Percentiles rank a stretch among this genome's conserved stretches.
Evolutionary conservation across 2,329 filamentous ascomycete species (phyloP).

Genomic region (Huntiella savannae): DNA sequence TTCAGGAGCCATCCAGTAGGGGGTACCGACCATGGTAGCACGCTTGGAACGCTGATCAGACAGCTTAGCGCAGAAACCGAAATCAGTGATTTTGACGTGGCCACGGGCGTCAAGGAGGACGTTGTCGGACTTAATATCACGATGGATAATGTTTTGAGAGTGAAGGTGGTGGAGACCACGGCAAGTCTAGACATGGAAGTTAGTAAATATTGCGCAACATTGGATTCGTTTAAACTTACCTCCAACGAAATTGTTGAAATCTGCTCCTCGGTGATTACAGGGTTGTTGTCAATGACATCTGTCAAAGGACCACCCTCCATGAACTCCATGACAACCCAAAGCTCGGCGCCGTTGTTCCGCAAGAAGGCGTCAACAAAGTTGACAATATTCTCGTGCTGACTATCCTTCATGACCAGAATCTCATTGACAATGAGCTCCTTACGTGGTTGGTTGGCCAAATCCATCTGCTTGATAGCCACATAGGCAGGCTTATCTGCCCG

Average conservation of each 20-base stretch:
- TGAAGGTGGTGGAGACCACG: slow-evolving; percentile 87
- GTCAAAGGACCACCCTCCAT: slow-evolving; percentile 98
- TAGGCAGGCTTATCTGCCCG: slow-evolving; percentile 33
- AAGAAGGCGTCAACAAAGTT: slow-evolving; percentile 96
- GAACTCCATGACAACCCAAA: slow-evolving; percentile 99
- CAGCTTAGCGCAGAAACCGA: slow-evolving; percentile 96
- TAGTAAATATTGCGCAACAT: slow-evolving; percentile 13
- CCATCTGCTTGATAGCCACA: slow-evolving; percentile 99
- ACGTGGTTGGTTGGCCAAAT: slow-evolving; percentile 84
- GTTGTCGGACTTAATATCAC: slow-evolving; percentile 99
- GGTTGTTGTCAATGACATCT: slow-evolving; percentile 97
- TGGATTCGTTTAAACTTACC: slow-evolving; percentile 30
- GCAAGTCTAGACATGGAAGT: slow-evolving; percentile 49
- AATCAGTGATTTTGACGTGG: slow-evolving; percentile 97
- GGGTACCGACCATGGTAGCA: slow-evolving; percentile 96
- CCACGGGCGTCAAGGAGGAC: slow-evolving; percentile 84
- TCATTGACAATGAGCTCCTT: slow-evolving; percentile 99
- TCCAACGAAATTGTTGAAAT: slow-evolving; percentile 94
- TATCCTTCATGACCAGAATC: slow-evolving; percentile 99
- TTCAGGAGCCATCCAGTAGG: slow-evolving; percentile 99
- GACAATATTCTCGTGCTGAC: slow-evolving; percentile 93
- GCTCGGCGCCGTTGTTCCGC: slow-evolving; percentile 78
- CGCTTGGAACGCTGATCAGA: slow-evolving; percentile 94
- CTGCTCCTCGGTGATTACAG: slow-evolving; percentile 83
- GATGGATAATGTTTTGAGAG: slow-evolving; percentile 90